Conservation (phyloP, 108 stramenopile genomes). For the Nitzschia sp. region DNA sequence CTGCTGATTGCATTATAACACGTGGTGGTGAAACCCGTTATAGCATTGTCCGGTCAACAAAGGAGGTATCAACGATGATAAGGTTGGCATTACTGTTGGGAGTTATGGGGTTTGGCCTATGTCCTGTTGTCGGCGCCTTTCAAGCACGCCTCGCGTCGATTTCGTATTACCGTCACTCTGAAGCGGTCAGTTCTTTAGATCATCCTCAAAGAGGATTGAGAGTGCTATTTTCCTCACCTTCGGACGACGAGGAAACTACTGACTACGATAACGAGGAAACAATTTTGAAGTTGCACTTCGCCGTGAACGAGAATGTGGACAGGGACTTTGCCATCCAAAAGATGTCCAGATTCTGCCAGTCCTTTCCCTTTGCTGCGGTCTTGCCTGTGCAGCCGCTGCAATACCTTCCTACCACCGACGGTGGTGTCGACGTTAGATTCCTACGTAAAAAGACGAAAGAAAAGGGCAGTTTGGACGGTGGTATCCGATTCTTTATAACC, state of each 20-base stretch:
- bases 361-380: slow-evolving; percentile 80
- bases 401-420: slow-evolving; percentile 62
- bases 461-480: slow-evolving; percentile 74
- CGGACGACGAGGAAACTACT: slow-evolving; percentile 9
- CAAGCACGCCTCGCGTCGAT: too few species aligned
- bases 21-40: too few species aligned
- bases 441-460: slow-evolving; percentile 75
- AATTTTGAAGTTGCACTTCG: slow-evolving; percentile 16
- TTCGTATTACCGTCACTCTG: too few species aligned
- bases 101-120: too few species aligned
- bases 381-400: slow-evolving; percentile 80
- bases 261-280: slow-evolving; percentile 25
- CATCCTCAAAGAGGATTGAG: too few species aligned
- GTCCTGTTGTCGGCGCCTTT: too few species aligned
- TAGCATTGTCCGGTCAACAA: too few species aligned
- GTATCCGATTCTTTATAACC: slow-evolving; percentile 58
- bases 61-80: too few species aligned
- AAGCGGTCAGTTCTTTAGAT: too few species aligned
- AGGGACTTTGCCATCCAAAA: slow-evolving; percentile 9
- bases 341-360: slow-evolving; percentile 50
- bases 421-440: slow-evolving; percentile 68
- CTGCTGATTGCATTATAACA: too few species aligned
- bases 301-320: slow-evolving; percentile 5
- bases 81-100: too few species aligned
- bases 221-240: background rate